Conservation (phyloP, 2,329 filamentous ascomycete species). For the Coniochaeta sp. region DNA sequence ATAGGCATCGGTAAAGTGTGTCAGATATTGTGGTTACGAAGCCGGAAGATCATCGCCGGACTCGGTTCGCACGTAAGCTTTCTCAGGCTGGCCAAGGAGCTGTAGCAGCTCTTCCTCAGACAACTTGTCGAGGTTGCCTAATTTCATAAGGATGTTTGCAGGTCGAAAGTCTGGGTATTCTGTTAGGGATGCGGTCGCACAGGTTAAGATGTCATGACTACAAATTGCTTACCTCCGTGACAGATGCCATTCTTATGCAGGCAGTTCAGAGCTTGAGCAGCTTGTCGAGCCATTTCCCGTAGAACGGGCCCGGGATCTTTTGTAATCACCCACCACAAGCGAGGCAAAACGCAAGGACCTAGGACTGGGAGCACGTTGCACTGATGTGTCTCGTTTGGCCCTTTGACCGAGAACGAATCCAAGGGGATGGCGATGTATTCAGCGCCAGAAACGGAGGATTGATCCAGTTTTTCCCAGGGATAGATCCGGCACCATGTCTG, state of each 20-base stretch:
- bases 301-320: too few species aligned
- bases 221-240: constrained; percentile 4
- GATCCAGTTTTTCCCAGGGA: too few species aligned
- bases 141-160: constrained; percentile 7
- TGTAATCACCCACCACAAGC: too few species aligned
- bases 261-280: constrained; percentile 5
- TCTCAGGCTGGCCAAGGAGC: constrained; percentile 5
- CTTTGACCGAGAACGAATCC: too few species aligned
- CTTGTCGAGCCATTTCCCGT: background rate
- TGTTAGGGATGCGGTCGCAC: background rate
- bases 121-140: constrained; percentile 4
- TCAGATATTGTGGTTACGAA: constrained; percentile 3
- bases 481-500: too few species aligned
- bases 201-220: background rate
- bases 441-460: too few species aligned
- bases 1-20: background rate
- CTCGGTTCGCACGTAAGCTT: constrained; percentile 3
- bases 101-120: constrained; percentile 5
- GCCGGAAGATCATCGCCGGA: constrained; percentile 1
- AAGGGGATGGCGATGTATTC: too few species aligned
- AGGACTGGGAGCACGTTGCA: too few species aligned
- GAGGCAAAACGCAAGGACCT: too few species aligned
- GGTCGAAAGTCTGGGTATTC: constrained; percentile 6
- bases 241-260: constrained; percentile 6
- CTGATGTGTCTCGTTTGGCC: too few species aligned